Evolutionary conservation across 805 yeast genomes (phyloP), one percentile per base, ranked within the genome.

Genomic region (Teunomyces cretensis): DNA sequence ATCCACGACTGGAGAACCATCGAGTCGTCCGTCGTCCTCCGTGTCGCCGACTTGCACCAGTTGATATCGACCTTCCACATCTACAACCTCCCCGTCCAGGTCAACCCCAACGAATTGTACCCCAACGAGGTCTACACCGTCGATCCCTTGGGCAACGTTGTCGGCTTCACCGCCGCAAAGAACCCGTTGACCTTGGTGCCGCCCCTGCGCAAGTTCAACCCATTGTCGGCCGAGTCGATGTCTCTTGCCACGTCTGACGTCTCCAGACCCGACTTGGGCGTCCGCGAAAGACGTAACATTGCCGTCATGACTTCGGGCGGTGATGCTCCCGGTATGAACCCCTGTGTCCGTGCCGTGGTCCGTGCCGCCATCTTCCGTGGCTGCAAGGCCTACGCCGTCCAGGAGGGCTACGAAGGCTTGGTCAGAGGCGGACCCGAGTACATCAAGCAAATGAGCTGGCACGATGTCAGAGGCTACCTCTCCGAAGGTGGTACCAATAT

Each of bases 291-390:
- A 56, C 70, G 81, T 66, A 80, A 82, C 54, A 88, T 94, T 52
- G 99, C 96, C 4, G 94, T 94, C 41, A 90, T 94, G 92, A 94
- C 98, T 5, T 88, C 96, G 1, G 99, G 99, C 56, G 99, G 99
- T 68, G 99, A 94, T 64, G 87, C 98, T 43, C 99, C 95, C 26
- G 99, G 99, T 58, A 94, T 94, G 99, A 89, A 90, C 67, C 92
- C 97, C 4, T 88, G 84, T 22, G 99, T 94, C 6, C 78, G 99
- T 51, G 96, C 98, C 0, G 96, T 94, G 47, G 96, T 92, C 7
- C 80, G 99, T 57, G 81, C 97, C 1, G 96, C 96, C 50, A 88
- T 94, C 52, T 80, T 75, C 71, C 76, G 82, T 46, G 91, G 86
- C 13, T 94, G 98, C 72, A 95, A 90, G 51, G 92, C 90, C 26